A percentile compares a stretch with the other conserved stretches of the same genome.
Conservation (phyloP, 192 early-diverging fungal species). For the Coemansia sp. region DNA sequence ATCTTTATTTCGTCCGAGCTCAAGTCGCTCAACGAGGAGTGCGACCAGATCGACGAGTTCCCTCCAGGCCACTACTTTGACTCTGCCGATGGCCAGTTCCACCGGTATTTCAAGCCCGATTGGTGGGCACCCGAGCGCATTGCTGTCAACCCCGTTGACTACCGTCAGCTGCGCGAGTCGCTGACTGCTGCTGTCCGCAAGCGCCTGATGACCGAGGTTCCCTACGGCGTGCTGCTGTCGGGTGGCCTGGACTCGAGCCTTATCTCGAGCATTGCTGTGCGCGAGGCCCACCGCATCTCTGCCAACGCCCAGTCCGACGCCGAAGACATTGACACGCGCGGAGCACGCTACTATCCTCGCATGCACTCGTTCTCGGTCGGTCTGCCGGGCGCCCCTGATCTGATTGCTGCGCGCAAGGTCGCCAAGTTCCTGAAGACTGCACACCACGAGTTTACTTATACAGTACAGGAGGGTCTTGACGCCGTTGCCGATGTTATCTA, state of each 20-base stretch:
- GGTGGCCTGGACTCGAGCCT: conserved; percentile 95
- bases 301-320: conserved; percentile 47
- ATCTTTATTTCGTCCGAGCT: conserved; percentile 94
- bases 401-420: conserved; percentile 84
- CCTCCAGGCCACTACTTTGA: conserved; percentile 96
- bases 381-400: conserved; percentile 89
- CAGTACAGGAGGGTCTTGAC: conserved; percentile 93
- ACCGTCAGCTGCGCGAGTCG: conserved; percentile 72
- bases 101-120: conserved; percentile 85
- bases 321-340: conserved; percentile 66
- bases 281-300: conserved; percentile 74
- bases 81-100: conserved; percentile 71
- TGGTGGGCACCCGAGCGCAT: conserved; percentile 73
- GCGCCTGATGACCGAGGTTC: conserved; percentile 97
- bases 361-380: conserved; percentile 98
- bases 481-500: conserved; percentile 94
- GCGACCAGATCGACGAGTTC: conserved; percentile 95
- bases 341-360: conserved; percentile 75
- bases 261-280: conserved; percentile 91
- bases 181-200: conserved; percentile 90
- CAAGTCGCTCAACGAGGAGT: conserved; percentile 95
- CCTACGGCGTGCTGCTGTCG: conserved; percentile 92
- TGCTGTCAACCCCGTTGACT: conserved; percentile 49
- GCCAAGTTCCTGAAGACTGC: conserved; percentile 88
- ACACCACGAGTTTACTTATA: conserved; percentile 97